Percentiles rank a stretch among this genome's conserved stretches.
Conservation (phyloP, 768 basidiomycete species). For the Trametes cingulata region DNA sequence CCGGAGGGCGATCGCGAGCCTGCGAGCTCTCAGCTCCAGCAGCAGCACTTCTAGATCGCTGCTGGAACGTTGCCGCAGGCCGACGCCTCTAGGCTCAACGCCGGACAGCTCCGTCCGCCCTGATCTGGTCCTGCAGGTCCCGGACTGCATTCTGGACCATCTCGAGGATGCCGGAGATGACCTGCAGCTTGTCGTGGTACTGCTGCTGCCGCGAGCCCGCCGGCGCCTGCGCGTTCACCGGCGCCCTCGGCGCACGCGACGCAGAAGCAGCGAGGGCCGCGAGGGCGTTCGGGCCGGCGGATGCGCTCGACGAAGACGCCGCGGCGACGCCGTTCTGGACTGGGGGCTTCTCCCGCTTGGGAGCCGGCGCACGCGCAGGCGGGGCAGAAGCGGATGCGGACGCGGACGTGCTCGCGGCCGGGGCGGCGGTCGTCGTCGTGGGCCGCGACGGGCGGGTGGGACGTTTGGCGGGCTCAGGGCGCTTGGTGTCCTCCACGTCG, state of each 20-base stretch:
- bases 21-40: not conserved
- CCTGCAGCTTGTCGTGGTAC: slow-evolving; percentile 20
- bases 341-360: slow-evolving; percentile 14
- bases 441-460: slow-evolving; percentile 17
- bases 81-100: slow-evolving; percentile 1
- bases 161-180: slow-evolving; percentile 20
- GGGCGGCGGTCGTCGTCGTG: slow-evolving; percentile 1
- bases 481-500: slow-evolving; percentile 19
- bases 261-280: slow-evolving; percentile 19
- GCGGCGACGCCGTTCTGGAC: slow-evolving; percentile 18
- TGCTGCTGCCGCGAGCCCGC: slow-evolving; percentile 5
- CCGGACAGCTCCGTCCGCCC: slow-evolving; percentile 5
- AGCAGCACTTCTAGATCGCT: not conserved
- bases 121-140: slow-evolving; percentile 22
- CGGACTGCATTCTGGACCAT: slow-evolving; percentile 20
- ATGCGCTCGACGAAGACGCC: slow-evolving; percentile 5
- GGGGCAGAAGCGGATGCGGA: slow-evolving; percentile 15
- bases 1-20: not conserved
- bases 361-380: not conserved
- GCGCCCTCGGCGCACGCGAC: slow-evolving; percentile 19
- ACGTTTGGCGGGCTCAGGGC: slow-evolving; percentile 18
- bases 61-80: not conserved
- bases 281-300: slow-evolving; percentile 10
- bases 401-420: slow-evolving; percentile 17
- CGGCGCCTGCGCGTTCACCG: slow-evolving; percentile 3